phyloP scores from a whole-genome alignment of 2,329 filamentous ascomycete genomes.

The Beauveria bassiana region DNA sequence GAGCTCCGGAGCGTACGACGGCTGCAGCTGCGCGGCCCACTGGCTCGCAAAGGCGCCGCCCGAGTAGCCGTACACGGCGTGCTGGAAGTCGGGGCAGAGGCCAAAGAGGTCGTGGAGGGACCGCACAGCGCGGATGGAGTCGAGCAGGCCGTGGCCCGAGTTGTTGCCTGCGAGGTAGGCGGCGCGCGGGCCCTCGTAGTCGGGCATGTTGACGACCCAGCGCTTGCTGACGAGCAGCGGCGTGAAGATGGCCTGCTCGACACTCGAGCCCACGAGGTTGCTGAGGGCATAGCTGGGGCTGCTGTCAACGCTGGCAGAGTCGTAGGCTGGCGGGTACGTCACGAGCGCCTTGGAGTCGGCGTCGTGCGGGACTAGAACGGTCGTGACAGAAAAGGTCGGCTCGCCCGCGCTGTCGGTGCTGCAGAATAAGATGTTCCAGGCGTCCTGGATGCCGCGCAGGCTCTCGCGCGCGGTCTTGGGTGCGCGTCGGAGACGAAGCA shows the following conservation, averaged over 20 bases:
- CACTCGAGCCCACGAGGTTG: constrained; percentile 6
- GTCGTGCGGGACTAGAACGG: constrained; percentile 21
- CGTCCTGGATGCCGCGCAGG: constrained; percentile 10
- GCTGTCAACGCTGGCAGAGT: constrained; percentile 28
- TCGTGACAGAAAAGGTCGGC: constrained; percentile 30
- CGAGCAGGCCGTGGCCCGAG: constrained; percentile 36
- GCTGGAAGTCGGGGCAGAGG: constrained; percentile 25
- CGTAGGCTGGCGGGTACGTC: constrained; percentile 31
- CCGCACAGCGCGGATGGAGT: constrained; percentile 36
- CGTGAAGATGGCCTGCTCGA: constrained; percentile 7
- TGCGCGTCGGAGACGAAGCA: constrained; percentile 11
- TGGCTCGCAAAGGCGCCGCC: constrained; percentile 45
- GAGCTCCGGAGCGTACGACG: constrained; percentile 45
- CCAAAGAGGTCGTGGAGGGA: constrained; percentile 19
- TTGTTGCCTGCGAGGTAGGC: constrained; percentile 35
- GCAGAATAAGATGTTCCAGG: constrained; percentile 29
- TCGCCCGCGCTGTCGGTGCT: constrained; percentile 26
- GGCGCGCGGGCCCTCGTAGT: constrained; percentile 37
- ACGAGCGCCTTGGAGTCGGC: constrained; percentile 18
- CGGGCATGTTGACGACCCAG: constrained; percentile 38
- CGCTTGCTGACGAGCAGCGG: constrained; percentile 27
- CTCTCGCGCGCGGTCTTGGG: constrained; percentile 13
- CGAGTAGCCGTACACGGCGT: constrained; percentile 48
- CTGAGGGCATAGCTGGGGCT: constrained; percentile 29
- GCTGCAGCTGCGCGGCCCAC: constrained; percentile 44